Base-by-base conservation (phyloP, 805 yeast genomes). In the Cyberlindnera samutprakarnensis region DNA sequence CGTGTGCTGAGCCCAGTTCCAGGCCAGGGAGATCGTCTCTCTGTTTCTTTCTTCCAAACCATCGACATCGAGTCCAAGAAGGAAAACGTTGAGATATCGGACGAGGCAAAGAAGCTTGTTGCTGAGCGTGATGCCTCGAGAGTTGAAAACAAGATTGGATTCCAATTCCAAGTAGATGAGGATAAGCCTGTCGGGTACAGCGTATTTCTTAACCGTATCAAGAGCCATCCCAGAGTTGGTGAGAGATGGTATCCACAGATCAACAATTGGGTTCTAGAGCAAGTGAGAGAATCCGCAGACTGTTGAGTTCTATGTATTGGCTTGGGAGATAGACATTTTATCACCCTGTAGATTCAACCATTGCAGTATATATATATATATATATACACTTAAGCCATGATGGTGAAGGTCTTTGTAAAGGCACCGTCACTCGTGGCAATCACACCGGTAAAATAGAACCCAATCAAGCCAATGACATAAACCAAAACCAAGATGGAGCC, bases 401-500 rank as follows among this genome's bases (percentile, higher is more conserved):
- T 25, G 6, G 31, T 33, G 28, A 39, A 36, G 12, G 33, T 5
- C 8, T 30, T 30, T 6, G 31, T 26, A 8, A 32, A 11, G 18
- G 20, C 14, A 6, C 33, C 18, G 1, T 36, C 40, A 11, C 27
- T 24, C 12, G 38, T 7, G 6, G 19, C 32, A 16, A 36, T 32
- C 6, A 27, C 46, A 4, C 61, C 62, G 28, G 62, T 64, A 37
- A 81, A 75, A 64, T 75, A 87, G 57, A 90, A 88, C 1, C 97
- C 98, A 30, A 75, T 62, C 34, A 85, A 61, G 8, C 84, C 75
- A 21, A 84, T 85, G 23, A 75, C 49, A 52, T 90, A 90, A 20
- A 84, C 68, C 41, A 92, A 68, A 10, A 90, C 74, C 52, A 90
- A 62, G 43, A 92, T 85, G 12, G 88, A 78, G 2, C 98, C 97